Evolutionary conservation across 2,329 filamentous ascomycete species (phyloP).

Genomic region (Verticillium albo-atrum): DNA sequence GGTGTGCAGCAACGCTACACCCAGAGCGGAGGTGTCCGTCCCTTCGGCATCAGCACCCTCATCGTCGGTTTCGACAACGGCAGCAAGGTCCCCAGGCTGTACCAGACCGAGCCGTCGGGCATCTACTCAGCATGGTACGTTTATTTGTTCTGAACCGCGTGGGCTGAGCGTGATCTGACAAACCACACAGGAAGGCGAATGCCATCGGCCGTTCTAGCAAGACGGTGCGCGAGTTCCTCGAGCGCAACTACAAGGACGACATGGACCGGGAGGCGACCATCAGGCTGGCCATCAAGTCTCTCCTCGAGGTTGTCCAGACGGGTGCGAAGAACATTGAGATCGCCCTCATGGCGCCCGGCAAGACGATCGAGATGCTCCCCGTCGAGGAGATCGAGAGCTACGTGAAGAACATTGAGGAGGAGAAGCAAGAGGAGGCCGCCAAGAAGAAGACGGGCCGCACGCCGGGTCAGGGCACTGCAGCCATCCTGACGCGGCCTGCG

Average conservation of each 20-base stretch:
- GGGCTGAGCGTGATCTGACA: background rate
- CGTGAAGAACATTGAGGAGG: constrained; percentile 97
- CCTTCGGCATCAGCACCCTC: constrained; percentile 92
- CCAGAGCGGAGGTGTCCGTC: constrained; percentile 94
- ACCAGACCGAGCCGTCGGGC: constrained; percentile 98
- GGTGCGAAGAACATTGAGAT: constrained; percentile 99
- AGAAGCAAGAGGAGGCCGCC: constrained; percentile 97
- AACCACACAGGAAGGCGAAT: constrained; percentile 81
- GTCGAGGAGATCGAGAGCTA: constrained; percentile 95
- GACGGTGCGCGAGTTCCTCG: constrained; percentile 96
- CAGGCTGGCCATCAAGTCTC: constrained; percentile 94
- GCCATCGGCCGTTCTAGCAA: constrained; percentile 98
- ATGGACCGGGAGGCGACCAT: constrained; percentile 97
- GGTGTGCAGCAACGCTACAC: constrained; percentile 99
- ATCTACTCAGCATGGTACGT: constrained; percentile 97
- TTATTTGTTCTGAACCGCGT: background rate
- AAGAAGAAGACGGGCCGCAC: constrained; percentile 88
- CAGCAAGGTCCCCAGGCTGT: constrained; percentile 82
- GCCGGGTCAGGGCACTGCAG: constrained; percentile 64
- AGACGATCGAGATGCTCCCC: constrained; percentile 87
- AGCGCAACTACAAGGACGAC: constrained; percentile 96
- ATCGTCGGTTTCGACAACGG: constrained; percentile 98
- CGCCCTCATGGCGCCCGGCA: constrained; percentile 92
- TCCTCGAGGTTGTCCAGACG: constrained; percentile 96
- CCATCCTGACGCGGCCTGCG: constrained; percentile 63